phyloP scores from a whole-genome alignment of 257 asterid genomes.

The Ballota nigra region DNA sequence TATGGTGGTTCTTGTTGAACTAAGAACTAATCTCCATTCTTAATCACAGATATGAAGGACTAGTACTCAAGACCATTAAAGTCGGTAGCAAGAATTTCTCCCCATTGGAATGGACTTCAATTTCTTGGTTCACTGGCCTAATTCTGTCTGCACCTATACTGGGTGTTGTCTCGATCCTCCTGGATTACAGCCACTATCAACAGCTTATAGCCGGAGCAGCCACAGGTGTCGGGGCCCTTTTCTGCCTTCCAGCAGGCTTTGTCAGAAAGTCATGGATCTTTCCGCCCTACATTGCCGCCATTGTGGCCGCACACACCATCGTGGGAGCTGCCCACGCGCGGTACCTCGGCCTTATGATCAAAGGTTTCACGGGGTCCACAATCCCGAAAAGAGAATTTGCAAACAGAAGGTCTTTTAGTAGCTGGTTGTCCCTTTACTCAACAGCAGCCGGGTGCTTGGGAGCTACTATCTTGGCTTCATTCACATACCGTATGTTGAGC shows the following conservation, averaged over 20 bases:
- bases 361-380: conserved; percentile 59
- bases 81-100: conserved; percentile 48
- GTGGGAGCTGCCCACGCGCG: conserved; percentile 67
- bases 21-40: not conserved
- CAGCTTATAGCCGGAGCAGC: conserved; percentile 70
- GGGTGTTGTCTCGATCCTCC: conserved; percentile 52
- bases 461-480: conserved; percentile 65
- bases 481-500: conserved; percentile 66
- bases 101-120: conserved; percentile 72
- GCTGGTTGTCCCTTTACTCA: conserved; percentile 74
- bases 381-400: conserved; percentile 44
- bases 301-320: conserved; percentile 68
- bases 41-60: conserved; percentile 56
- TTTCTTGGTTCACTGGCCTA: conserved; percentile 77
- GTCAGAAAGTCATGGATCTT: conserved; percentile 74
- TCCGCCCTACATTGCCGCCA: conserved; percentile 66
- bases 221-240: conserved; percentile 72
- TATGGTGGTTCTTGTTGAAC: not conserved
- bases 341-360: conserved; percentile 74
- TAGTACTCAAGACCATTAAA: conserved; percentile 46
- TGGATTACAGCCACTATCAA: conserved; percentile 61
- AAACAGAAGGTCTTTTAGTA: conserved; percentile 46
- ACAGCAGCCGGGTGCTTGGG: conserved; percentile 80
- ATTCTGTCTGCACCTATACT: conserved; percentile 72
- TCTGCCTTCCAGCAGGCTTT: conserved; percentile 91